Evolutionary conservation across 2,329 filamentous ascomycete genomes (phyloP).

Genomic region (Xylariaceae sp.): DNA sequence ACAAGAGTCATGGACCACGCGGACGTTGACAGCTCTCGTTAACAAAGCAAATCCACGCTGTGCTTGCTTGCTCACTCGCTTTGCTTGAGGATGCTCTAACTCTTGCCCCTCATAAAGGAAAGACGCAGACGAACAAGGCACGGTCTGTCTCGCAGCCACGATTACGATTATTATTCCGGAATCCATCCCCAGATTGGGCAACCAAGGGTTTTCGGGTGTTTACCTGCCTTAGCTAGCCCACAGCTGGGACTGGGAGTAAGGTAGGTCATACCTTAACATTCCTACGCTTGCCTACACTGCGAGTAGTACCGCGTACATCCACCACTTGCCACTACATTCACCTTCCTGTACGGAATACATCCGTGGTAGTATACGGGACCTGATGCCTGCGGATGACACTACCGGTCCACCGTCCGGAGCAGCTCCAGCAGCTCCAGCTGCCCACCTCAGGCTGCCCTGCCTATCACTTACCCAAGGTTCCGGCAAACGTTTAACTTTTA

Average conservation of each 20-base stretch:
- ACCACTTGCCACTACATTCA: neutral
- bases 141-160: neutral
- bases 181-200: neutral
- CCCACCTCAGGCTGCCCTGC: neutral
- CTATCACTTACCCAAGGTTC: constrained; percentile 1
- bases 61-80: neutral
- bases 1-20: constrained; percentile 3
- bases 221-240: neutral
- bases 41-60: neutral
- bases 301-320: neutral
- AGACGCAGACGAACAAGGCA: too few relatives aligned
- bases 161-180: neutral
- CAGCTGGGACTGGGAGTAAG: neutral
- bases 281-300: neutral
- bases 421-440: too few relatives aligned
- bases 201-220: neutral
- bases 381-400: too few relatives aligned
- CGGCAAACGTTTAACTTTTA: constrained; percentile 15
- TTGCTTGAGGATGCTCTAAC: neutral
- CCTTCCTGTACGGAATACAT: neutral
- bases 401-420: too few relatives aligned
- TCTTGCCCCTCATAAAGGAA: too few relatives aligned
- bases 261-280: neutral
- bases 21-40: neutral
- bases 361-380: too few relatives aligned